A percentile compares a stretch with the other conserved stretches of the same genome.
These are phyloP conservation scores for Phytopythium mirpurense DNA, from an alignment of 352 stramenopile genomes.

Conservation along the genomic window DNA sequence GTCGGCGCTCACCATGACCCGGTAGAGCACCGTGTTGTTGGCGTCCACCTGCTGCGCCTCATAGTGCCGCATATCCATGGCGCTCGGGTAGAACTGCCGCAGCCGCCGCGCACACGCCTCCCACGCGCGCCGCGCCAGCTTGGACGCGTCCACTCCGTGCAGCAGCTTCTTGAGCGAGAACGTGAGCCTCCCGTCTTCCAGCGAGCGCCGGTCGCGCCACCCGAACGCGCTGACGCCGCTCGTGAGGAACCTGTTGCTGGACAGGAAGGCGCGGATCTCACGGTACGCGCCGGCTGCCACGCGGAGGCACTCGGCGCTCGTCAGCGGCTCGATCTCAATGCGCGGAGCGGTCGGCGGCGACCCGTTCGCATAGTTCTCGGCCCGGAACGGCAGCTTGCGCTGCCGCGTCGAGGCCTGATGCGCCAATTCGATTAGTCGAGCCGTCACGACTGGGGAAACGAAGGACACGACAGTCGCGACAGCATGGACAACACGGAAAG, in stretches of 20 bases:
- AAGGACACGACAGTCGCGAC: no score
- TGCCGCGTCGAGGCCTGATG: background rate
- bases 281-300: constrained; percentile 29
- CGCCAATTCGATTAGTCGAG: background rate
- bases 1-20: constrained; percentile 27
- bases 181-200: constrained; percentile 35
- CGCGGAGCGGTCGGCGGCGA: background rate
- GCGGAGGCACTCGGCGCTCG: constrained; percentile 32
- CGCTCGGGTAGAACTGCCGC: constrained; percentile 41
- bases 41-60: constrained; percentile 46
- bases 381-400: background rate
- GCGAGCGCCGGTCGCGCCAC: constrained; percentile 42
- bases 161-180: constrained; percentile 60
- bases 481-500: no score
- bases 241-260: constrained; percentile 36
- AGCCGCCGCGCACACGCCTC: constrained; percentile 20
- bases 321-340: constrained; percentile 18
- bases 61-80: constrained; percentile 37
- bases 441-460: no score
- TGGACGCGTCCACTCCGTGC: constrained; percentile 18
- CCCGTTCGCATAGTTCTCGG: background rate
- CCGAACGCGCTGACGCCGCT: constrained; percentile 46
- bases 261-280: constrained; percentile 37
- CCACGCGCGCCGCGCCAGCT: constrained; percentile 30
- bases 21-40: constrained; percentile 57